Conservation (phyloP, 2,329 filamentous ascomycete species). For the Sporothrix pallida region DNA sequence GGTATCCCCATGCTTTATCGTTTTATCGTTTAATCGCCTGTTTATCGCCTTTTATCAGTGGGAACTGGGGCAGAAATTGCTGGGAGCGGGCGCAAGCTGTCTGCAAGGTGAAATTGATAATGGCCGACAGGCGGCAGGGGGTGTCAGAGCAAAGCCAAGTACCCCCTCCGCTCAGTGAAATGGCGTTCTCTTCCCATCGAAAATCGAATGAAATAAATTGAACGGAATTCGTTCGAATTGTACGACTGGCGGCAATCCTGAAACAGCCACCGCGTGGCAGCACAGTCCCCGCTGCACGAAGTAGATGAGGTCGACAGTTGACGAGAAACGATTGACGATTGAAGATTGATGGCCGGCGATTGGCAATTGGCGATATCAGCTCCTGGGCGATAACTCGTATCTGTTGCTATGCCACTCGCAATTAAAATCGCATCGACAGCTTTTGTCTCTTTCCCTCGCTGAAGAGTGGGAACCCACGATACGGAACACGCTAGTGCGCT, state of each 20-base stretch:
- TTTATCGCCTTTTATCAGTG: too few species aligned
- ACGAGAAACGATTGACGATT: neutral
- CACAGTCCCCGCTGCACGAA: conserved; percentile 2
- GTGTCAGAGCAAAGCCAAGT: neutral
- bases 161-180: neutral
- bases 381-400: neutral
- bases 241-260: conserved; percentile 23
- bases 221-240: neutral
- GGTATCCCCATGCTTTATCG: too few species aligned
- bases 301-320: neutral
- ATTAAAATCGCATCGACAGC: neutral
- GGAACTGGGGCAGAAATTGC: too few species aligned
- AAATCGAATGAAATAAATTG: neutral
- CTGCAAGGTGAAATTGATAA: conserved; percentile 10
- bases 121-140: neutral
- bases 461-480: conserved; percentile 21
- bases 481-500: conserved; percentile 15
- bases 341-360: neutral
- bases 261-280: conserved; percentile 25
- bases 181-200: neutral
- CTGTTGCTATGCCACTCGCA: conserved; percentile 21
- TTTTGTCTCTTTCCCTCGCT: neutral
- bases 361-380: neutral
- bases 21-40: too few species aligned
- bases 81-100: neutral